Conservation (phyloP, 768 basidiomycete species). For the Naganishia vaughanmartiniae region DNA sequence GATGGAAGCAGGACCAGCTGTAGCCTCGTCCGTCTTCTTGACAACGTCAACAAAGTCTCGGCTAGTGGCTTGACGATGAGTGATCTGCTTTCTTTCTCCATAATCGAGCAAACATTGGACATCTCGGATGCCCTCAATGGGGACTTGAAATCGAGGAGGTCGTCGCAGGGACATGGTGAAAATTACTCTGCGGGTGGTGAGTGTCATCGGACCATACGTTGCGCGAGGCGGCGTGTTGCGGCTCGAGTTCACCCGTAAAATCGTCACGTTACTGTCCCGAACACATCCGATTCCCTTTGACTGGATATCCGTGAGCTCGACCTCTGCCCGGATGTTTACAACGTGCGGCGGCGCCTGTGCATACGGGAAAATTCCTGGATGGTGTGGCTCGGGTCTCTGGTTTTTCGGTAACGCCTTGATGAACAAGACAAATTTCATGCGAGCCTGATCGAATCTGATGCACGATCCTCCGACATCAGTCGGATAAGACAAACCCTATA, state of each 20-base stretch:
- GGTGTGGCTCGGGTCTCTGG: not conserved
- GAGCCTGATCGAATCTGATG: not conserved
- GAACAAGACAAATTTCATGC: slow-evolving; percentile 23
- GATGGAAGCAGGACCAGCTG: slow-evolving; percentile 11
- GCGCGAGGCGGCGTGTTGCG: not conserved
- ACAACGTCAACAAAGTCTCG: slow-evolving; percentile 26
- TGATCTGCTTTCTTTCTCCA: not conserved
- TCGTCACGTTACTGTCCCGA: not conserved
- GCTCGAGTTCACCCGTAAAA: not conserved
- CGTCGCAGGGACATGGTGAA: slow-evolving; percentile 42
- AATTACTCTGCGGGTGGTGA: slow-evolving; percentile 28
- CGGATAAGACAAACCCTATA: slow-evolving; percentile 14
- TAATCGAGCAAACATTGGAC: not conserved
- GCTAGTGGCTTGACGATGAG: slow-evolving; percentile 12
- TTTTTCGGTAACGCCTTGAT: not conserved
- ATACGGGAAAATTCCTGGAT: not conserved
- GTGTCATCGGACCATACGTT: not conserved
- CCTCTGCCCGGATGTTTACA: slow-evolving; percentile 1
- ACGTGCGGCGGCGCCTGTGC: not conserved
- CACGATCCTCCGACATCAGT: not conserved
- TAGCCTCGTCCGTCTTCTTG: slow-evolving; percentile 3
- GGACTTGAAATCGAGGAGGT: slow-evolving; percentile 42
- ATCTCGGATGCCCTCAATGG: not conserved
- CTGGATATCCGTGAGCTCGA: slow-evolving; percentile 26
- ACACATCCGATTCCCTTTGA: slow-evolving; percentile 29